Evolutionary conservation across 768 basidiomycete species (phyloP).

Genomic region (Amanita rubescens): DNA sequence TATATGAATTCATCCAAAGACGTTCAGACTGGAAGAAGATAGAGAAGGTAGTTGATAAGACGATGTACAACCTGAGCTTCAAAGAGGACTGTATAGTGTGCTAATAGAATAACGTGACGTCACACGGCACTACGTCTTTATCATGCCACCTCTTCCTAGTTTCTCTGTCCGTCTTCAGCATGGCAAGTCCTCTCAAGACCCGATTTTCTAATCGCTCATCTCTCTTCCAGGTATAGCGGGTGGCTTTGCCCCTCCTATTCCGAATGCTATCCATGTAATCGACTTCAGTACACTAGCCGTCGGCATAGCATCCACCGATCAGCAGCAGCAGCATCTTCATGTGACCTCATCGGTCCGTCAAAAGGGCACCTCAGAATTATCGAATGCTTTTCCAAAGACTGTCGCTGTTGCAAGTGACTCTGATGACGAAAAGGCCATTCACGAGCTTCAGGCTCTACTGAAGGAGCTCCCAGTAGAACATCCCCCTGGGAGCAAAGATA

Average conservation of each 20-base stretch:
- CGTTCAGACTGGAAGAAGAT: slow-evolving; percentile 99
- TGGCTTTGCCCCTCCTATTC: slow-evolving; percentile 67
- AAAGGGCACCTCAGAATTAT: slow-evolving; percentile 37
- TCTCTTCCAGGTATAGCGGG: slow-evolving; percentile 56
- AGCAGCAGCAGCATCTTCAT: slow-evolving; percentile 21
- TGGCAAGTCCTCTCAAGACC: slow-evolving; percentile 30
- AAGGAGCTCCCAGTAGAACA: slow-evolving; percentile 47
- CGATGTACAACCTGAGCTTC: slow-evolving; percentile 90
- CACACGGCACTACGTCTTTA: not conserved
- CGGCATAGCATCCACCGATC: not conserved
- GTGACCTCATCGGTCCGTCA: slow-evolving; percentile 43
- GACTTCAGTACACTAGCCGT: slow-evolving; percentile 26
- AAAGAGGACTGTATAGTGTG: slow-evolving; percentile 74
- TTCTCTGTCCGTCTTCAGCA: slow-evolving; percentile 56
- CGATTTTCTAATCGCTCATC: not conserved
- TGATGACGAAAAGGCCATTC: slow-evolving; percentile 33
- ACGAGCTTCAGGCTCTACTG: slow-evolving; percentile 55
- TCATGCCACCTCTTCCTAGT: slow-evolving; percentile 45
- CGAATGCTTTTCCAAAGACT: slow-evolving; percentile 34
- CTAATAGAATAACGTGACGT: slow-evolving; percentile 7
- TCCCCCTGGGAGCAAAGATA: slow-evolving; percentile 59
- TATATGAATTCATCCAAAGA: slow-evolving; percentile 94
- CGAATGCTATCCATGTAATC: slow-evolving; percentile 47
- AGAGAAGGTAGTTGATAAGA: slow-evolving; percentile 91
- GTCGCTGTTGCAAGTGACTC: slow-evolving; percentile 17